These are phyloP conservation scores for Syzygium malaccense DNA, from an alignment of 441 rosid genomes.

Conservation along the genomic window DNA sequence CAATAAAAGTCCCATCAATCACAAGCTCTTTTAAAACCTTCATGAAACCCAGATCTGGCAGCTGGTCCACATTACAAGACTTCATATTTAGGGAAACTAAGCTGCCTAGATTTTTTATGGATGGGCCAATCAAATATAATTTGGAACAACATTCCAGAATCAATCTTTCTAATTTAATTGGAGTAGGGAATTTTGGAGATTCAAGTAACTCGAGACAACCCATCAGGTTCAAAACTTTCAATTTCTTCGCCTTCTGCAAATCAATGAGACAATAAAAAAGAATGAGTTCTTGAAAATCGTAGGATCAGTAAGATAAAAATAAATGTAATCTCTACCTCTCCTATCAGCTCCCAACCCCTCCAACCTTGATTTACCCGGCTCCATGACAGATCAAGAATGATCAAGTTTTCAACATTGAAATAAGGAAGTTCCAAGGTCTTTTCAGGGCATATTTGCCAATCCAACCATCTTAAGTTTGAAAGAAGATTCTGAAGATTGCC, in stretches of 20 bases:
- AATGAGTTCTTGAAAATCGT: background rate
- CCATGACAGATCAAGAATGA: background rate
- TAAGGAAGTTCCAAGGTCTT: fast-evolving
- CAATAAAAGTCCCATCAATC: background rate
- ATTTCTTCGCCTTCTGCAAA: background rate
- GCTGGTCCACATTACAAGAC: background rate
- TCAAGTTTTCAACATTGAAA: background rate
- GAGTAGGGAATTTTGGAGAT: background rate
- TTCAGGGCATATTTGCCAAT: background rate
- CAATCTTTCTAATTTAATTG: background rate
- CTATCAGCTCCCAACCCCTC: background rate
- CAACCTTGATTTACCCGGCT: background rate
- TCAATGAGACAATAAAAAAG: background rate
- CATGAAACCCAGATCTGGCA: background rate
- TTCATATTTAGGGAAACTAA: background rate
- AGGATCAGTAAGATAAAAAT: background rate
- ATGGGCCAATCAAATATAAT: fast-evolving
- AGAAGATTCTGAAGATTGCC: background rate
- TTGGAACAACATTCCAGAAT: background rate
- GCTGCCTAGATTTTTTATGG: fast-evolving
- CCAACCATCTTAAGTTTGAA: background rate
- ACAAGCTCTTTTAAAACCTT: background rate
- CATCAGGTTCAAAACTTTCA: background rate
- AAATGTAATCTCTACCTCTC: background rate
- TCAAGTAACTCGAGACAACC: background rate